Conservation (phyloP, 2,329 filamentous ascomycete genomes). For the Penicillium janthinellum region DNA sequence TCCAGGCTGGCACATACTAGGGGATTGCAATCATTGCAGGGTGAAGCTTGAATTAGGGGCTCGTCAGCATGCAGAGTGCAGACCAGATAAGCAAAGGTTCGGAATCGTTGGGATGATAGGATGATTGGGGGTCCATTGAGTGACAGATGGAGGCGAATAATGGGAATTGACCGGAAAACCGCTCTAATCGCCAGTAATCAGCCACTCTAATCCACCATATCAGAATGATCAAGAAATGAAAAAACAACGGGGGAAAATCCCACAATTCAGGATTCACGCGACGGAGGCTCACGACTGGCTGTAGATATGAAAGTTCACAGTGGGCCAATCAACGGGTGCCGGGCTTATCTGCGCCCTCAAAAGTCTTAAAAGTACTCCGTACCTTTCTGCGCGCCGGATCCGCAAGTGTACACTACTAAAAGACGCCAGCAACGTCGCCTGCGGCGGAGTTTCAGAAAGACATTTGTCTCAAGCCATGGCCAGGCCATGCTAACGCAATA, state of each 20-base stretch:
- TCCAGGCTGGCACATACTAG: not conserved
- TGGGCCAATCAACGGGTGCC: slow-evolving; percentile 29
- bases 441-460: not conserved
- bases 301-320: slow-evolving; percentile 30
- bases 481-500: not conserved
- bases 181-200: slow-evolving; percentile 4
- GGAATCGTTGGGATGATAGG: slow-evolving; percentile 14
- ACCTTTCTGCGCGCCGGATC: not conserved
- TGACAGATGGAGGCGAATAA: slow-evolving; percentile 25
- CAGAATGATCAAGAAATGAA: not conserved
- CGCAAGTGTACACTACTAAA: not conserved
- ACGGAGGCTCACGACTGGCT: slow-evolving; percentile 23
- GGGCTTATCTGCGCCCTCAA: slow-evolving; percentile 20
- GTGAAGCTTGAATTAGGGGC: not conserved
- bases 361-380: not conserved
- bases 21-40: not conserved
- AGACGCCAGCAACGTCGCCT: not conserved
- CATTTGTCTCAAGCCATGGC: not conserved
- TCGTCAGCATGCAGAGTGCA: not conserved
- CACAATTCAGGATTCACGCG: not conserved
- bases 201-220: not conserved
- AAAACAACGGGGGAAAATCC: not conserved
- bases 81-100: slow-evolving; percentile 20
- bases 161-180: slow-evolving; percentile 12
- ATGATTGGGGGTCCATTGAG: slow-evolving; percentile 12